Evolutionary conservation across 2,329 filamentous ascomycete species (phyloP).

Genomic region (Leptographium galeiforme): DNA sequence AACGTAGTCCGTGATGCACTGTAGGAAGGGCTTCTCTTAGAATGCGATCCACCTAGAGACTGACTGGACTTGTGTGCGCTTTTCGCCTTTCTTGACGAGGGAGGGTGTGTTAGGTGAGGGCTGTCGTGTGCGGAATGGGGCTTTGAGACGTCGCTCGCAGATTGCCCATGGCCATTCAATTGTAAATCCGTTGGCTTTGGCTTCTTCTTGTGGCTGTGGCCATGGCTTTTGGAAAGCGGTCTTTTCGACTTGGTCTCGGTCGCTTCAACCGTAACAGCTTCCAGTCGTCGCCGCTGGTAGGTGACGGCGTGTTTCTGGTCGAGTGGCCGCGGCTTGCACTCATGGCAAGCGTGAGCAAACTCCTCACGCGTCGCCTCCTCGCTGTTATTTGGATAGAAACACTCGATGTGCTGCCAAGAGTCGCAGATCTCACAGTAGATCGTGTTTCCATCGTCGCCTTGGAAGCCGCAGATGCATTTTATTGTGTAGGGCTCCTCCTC

Average conservation of each 20-base stretch:
- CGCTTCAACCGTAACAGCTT: constrained; percentile 29
- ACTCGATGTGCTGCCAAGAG: constrained; percentile 96
- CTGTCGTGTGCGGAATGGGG: neutral
- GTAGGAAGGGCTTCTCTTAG: constrained; percentile 51
- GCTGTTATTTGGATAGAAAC: constrained; percentile 71
- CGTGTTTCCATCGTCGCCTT: constrained; percentile 93
- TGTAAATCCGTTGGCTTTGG: constrained; percentile 55
- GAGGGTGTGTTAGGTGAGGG: constrained; percentile 27
- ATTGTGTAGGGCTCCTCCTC: constrained; percentile 84
- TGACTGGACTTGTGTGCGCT: constrained; percentile 66
- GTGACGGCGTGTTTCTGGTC: constrained; percentile 65
- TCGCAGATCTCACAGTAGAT: constrained; percentile 94
- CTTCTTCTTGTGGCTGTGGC: constrained; percentile 62
- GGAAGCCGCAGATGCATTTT: constrained; percentile 91
- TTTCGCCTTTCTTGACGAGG: constrained; percentile 62
- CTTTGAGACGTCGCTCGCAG: constrained; percentile 42
- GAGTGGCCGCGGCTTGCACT: constrained; percentile 68
- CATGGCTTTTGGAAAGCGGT: constrained; percentile 59
- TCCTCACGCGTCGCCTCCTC: constrained; percentile 57
- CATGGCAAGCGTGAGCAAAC: constrained; percentile 74
- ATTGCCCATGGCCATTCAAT: constrained; percentile 50
- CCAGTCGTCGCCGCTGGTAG: constrained; percentile 49
- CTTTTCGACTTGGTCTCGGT: constrained; percentile 58
- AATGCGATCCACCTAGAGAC: constrained; percentile 57
- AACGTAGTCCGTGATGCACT: constrained; percentile 39